Percentiles rank a stretch among this genome's conserved stretches.
Conservation (phyloP, 352 stramenopile genomes). For the Plasmopara muralis region DNA sequence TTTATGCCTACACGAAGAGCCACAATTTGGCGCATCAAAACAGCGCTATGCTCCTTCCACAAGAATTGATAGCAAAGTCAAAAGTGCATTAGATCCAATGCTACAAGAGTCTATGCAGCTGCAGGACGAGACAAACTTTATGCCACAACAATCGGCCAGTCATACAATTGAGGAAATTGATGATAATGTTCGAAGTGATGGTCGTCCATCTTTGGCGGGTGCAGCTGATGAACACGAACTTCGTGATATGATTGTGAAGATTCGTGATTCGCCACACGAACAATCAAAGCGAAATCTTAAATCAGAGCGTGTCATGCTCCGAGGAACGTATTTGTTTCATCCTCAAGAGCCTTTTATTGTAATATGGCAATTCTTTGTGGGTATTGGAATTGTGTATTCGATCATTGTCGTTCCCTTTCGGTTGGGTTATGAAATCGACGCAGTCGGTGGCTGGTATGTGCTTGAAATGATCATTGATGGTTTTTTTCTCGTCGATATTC, state of each 20-base stretch:
- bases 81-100: conserved; percentile 1
- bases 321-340: conserved; percentile 70
- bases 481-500: conserved; percentile 84
- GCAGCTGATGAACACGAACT: conserved; percentile 19
- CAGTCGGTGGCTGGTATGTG: conserved; percentile 39
- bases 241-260: conserved; percentile 38
- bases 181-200: conserved; percentile 2
- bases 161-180: conserved; percentile 4
- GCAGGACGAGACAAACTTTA: conserved; percentile 12
- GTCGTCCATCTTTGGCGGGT: conserved; percentile 14
- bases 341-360: conserved; percentile 61
- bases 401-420: conserved; percentile 86
- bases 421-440: conserved; percentile 75
- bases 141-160: conserved; percentile 13
- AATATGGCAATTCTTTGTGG: conserved; percentile 71
- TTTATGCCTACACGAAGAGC: conserved; percentile 1
- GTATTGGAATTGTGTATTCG: conserved; percentile 79
- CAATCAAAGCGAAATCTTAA: conserved; percentile 40
- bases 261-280: conserved; percentile 40
- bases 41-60: conserved; percentile 15
- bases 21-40: conserved; percentile 2
- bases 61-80: not conserved
- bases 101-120: conserved; percentile 2
- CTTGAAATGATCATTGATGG: conserved; percentile 76
- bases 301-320: conserved; percentile 49